Percentiles rank a stretch among this genome's conserved stretches.
Evolutionary conservation across 2,329 filamentous ascomycete species (phyloP).

Genomic region (Trichoderma oligosporum): DNA sequence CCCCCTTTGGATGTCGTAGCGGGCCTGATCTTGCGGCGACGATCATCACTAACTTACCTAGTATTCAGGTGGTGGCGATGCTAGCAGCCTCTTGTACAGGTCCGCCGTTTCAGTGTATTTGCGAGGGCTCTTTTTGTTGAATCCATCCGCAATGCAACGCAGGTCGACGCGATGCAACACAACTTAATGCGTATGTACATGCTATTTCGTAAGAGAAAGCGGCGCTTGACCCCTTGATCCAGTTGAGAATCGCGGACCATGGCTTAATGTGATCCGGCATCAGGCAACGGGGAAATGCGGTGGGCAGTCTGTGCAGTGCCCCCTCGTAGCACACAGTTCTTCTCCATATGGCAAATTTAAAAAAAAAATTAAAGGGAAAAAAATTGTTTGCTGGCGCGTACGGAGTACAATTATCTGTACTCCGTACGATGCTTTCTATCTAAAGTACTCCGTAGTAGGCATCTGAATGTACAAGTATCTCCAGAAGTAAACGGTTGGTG

Average conservation of each 20-base stretch:
- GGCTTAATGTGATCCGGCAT: slow-evolving; percentile 4
- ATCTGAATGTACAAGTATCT: neutral
- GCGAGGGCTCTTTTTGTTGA: neutral
- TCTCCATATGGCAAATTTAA: neutral
- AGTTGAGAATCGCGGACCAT: slow-evolving; percentile 4
- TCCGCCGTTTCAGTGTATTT: slow-evolving; percentile 4
- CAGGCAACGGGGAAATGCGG: slow-evolving; percentile 13
- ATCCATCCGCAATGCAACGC: neutral
- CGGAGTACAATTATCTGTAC: neutral
- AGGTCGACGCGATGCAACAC: neutral
- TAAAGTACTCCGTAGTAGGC: neutral
- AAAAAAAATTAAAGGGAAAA: neutral
- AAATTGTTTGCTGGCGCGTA: neutral
- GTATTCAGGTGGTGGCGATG: neutral
- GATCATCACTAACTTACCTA: slow-evolving; percentile 7
- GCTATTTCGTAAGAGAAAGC: neutral
- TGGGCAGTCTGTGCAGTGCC: neutral
- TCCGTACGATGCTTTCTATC: neutral
- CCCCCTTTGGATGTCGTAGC: neutral
- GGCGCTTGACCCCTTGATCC: neutral
- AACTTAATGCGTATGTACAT: neutral
- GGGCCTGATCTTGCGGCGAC: neutral
- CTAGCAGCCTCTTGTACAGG: slow-evolving; percentile 10
- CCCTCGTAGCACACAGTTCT: neutral
- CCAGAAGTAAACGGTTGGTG: neutral